Percentiles rank a stretch among this genome's conserved stretches.
phyloP scores from a whole-genome alignment of 179 eudicot species.

The Camellia oleifera region DNA sequence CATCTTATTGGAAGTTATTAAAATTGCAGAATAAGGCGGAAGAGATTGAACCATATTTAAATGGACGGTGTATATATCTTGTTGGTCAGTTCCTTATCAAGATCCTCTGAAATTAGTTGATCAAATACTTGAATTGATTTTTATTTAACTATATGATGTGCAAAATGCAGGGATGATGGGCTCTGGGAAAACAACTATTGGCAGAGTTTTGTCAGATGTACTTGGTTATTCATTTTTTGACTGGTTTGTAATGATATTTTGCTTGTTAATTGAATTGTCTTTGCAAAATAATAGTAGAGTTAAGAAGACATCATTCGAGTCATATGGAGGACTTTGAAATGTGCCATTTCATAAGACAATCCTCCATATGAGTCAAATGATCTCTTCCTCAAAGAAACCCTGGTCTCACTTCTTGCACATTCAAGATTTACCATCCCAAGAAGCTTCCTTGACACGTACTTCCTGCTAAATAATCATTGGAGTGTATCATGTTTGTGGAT shows the following conservation, averaged over 20 bases:
- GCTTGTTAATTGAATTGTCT: slow-evolving; percentile 4
- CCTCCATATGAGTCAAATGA: too few species aligned
- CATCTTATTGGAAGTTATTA: slow-evolving; percentile 14
- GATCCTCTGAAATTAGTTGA: background rate
- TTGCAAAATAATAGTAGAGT: background rate
- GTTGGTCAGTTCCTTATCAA: slow-evolving; percentile 65
- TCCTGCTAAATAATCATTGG: background rate
- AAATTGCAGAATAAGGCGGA: slow-evolving; percentile 66
- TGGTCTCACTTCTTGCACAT: background rate
- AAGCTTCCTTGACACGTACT: slow-evolving; percentile 4
- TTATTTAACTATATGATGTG: background rate
- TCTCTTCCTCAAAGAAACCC: too few species aligned
- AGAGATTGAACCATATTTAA: slow-evolving; percentile 57
- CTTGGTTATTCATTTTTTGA: slow-evolving; percentile 85
- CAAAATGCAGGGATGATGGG: slow-evolving; percentile 94
- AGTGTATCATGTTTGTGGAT: slow-evolving; percentile 22
- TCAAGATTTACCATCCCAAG: background rate
- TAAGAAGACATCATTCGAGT: background rate
- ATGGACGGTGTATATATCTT: slow-evolving; percentile 82
- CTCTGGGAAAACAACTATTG: slow-evolving; percentile 95
- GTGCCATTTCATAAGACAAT: too few species aligned
- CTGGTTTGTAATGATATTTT: slow-evolving; percentile 37
- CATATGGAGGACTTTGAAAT: background rate
- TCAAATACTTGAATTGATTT: background rate
- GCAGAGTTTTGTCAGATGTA: slow-evolving; percentile 69